These are phyloP conservation scores for Mucor lusitanicus DNA, from an alignment of 371 early-diverging fungal genomes.

Conservation along the genomic window DNA sequence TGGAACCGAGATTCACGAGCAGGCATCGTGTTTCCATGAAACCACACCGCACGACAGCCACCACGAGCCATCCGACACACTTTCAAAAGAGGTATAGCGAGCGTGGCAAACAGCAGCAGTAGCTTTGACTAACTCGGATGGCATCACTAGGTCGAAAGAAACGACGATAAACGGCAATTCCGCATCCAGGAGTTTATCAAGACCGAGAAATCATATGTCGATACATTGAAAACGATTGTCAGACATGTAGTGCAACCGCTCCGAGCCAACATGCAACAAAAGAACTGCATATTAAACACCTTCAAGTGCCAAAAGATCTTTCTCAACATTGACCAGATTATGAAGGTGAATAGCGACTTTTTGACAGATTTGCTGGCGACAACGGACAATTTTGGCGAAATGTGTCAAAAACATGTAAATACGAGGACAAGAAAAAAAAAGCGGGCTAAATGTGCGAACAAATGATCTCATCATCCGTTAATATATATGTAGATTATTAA, in stretches of 20 bases:
- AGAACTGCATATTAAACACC: slow-evolving; percentile 34
- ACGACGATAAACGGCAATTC: slow-evolving; percentile 34
- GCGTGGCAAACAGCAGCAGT: background rate
- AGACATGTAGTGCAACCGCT: slow-evolving; percentile 38
- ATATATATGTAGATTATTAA: slow-evolving; percentile 27
- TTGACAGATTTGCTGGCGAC: slow-evolving; percentile 25
- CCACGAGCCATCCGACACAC: background rate
- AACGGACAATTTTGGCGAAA: slow-evolving; percentile 31
- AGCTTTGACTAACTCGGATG: background rate
- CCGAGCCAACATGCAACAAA: slow-evolving; percentile 17
- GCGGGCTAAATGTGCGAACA: background rate
- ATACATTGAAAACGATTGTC: slow-evolving; percentile 33
- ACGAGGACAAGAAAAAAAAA: background rate
- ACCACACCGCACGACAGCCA: background rate
- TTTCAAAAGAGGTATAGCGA: background rate
- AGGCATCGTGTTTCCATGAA: slow-evolving; percentile 5
- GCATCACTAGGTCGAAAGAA: slow-evolving; percentile 8
- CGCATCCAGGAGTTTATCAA: slow-evolving; percentile 44
- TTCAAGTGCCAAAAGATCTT: slow-evolving; percentile 47
- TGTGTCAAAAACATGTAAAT: slow-evolving; percentile 50
- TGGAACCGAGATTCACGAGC: slow-evolving; percentile 14
- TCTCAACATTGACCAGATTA: slow-evolving; percentile 45
- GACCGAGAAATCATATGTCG: slow-evolving; percentile 46
- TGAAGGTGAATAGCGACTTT: slow-evolving; percentile 33
- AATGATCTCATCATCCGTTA: background rate